Evolutionary conservation across 352 stramenopile genomes (phyloP).

Genomic region (Phytophthora boehmeriae): DNA sequence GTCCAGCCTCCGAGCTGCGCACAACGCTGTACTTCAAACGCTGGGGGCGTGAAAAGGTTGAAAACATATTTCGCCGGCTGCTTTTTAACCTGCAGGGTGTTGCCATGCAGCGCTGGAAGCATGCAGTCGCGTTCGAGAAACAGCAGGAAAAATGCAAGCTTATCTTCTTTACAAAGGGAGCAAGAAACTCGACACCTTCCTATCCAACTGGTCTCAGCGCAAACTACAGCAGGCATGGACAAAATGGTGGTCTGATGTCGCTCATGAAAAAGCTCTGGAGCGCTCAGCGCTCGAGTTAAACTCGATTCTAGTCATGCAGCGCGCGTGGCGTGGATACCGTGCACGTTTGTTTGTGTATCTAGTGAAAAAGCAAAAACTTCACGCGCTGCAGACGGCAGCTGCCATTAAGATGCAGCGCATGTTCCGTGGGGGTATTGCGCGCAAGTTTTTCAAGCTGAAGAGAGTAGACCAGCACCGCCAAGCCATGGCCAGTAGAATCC

Average conservation of each 20-base stretch:
- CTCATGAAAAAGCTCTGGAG: constrained; percentile 55
- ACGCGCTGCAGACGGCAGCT: constrained; percentile 42
- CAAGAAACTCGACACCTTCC: constrained; percentile 75
- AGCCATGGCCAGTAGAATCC: constrained; percentile 54
- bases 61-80: constrained; percentile 73
- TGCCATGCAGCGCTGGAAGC: constrained; percentile 66
- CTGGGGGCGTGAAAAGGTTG: constrained; percentile 79
- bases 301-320: constrained; percentile 62
- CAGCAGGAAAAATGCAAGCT: constrained; percentile 76
- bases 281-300: constrained; percentile 52
- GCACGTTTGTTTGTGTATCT: constrained; percentile 51
- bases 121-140: constrained; percentile 56
- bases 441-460: constrained; percentile 71
- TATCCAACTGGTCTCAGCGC: constrained; percentile 73
- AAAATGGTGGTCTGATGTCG: constrained; percentile 69
- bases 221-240: constrained; percentile 71
- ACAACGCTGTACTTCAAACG: constrained; percentile 83
- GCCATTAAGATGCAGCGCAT: constrained; percentile 63
- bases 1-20: constrained; percentile 58
- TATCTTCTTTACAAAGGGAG: constrained; percentile 83
- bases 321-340: constrained; percentile 58
- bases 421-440: constrained; percentile 62
- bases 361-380: constrained; percentile 49
- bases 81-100: constrained; percentile 71
- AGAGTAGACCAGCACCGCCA: constrained; percentile 44